Percentiles rank a stretch among this genome's conserved stretches.
Conservation (phyloP, 768 basidiomycete genomes). For the Jaapia argillacea region DNA sequence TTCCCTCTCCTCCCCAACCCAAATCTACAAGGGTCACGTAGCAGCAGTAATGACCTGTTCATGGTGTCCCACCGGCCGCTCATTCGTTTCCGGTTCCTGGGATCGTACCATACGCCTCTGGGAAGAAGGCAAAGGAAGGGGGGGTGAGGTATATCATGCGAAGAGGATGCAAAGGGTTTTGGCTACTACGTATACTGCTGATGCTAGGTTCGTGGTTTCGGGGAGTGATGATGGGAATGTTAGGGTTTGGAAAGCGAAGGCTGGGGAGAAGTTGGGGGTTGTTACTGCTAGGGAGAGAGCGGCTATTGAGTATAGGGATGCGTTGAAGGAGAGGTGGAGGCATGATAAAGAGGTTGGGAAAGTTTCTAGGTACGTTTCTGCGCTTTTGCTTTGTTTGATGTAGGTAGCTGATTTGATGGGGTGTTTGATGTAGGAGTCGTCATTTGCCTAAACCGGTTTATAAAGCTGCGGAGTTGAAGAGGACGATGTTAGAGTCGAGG, state of each 20-base stretch:
- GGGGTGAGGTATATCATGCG: constrained; percentile 90
- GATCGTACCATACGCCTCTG: constrained; percentile 92
- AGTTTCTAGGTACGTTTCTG: constrained; percentile 58
- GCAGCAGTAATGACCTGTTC: constrained; percentile 95
- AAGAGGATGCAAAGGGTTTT: constrained; percentile 99
- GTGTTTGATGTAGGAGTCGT: constrained; percentile 39
- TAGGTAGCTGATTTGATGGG: not conserved
- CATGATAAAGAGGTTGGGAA: constrained; percentile 73
- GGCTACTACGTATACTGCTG: constrained; percentile 79
- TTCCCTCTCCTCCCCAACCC: constrained; percentile 67
- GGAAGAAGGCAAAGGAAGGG: constrained; percentile 75
- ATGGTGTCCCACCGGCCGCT: constrained; percentile 93
- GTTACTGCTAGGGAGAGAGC: constrained; percentile 86
- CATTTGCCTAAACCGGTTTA: constrained; percentile 90
- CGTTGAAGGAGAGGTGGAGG: constrained; percentile 83
- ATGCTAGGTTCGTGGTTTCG: constrained; percentile 82
- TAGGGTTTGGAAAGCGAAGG: constrained; percentile 90
- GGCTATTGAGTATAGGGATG: constrained; percentile 86
- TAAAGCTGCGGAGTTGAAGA: constrained; percentile 78
- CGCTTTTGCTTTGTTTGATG: not conserved
- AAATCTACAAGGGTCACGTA: constrained; percentile 96
- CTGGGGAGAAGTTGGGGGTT: constrained; percentile 86
- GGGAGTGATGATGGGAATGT: constrained; percentile 96
- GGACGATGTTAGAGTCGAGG: constrained; percentile 84
- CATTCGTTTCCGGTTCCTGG: constrained; percentile 95